Evolutionary conservation across 73 alveolate species (phyloP).

Genomic region (Symbiodinium pilosum): DNA sequence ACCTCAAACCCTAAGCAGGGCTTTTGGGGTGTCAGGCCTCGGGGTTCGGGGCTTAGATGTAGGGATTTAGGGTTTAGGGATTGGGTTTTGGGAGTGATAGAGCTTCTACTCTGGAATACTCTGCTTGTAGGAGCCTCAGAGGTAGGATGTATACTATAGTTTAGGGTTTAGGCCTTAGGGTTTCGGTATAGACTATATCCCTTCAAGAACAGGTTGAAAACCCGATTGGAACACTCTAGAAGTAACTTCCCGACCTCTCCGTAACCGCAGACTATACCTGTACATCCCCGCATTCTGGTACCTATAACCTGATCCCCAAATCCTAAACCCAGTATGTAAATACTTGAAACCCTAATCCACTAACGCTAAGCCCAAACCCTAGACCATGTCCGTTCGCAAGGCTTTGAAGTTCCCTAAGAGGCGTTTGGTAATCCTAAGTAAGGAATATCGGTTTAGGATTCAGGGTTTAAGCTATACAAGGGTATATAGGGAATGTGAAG

Average conservation of each 20-base stretch:
- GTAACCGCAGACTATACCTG: neutral
- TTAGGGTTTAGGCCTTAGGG: too few species aligned
- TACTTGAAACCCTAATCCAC: neutral
- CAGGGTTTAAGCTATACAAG: too few species aligned
- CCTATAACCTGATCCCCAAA: neutral
- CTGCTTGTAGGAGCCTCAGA: neutral
- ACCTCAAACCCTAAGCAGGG: too few species aligned
- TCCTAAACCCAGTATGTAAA: neutral
- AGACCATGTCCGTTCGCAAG: too few species aligned
- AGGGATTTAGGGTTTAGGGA: neutral
- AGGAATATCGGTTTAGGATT: too few species aligned
- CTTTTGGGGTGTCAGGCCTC: too few species aligned
- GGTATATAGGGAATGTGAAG: too few species aligned
- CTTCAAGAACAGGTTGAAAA: neutral
- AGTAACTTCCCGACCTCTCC: neutral
- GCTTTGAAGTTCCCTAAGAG: too few species aligned
- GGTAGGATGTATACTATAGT: neutral
- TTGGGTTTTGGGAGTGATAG: neutral
- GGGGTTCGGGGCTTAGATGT: too few species aligned
- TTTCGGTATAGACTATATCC: neutral
- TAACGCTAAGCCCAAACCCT: neutral
- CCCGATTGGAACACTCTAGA: neutral
- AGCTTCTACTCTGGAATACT: neutral
- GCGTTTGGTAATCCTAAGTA: too few species aligned
- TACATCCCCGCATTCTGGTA: neutral